These are phyloP conservation scores for Penicillium bialowiezense DNA, from an alignment of 495 filamentous ascomycete species.

Conservation along the genomic window DNA sequence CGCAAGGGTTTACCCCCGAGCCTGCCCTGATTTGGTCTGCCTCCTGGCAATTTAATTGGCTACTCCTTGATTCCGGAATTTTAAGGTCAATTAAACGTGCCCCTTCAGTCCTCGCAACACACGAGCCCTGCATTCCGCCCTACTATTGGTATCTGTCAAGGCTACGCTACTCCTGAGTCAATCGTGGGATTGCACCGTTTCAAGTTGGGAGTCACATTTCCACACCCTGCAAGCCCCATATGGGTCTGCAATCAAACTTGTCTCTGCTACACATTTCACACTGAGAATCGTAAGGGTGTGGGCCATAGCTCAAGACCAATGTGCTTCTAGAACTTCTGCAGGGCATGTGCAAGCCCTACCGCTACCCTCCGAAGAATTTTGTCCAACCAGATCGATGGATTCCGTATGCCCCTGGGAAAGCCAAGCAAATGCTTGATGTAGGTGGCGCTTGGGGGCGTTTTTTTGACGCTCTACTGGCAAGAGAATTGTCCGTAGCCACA, in stretches of 20 bases:
- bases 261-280: not conserved
- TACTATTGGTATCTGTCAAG: conserved; percentile 15
- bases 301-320: not conserved
- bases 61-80: conserved; percentile 6
- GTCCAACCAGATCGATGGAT: not conserved
- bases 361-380: not conserved
- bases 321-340: conserved; percentile 2
- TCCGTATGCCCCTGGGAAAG: not conserved
- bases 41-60: conserved; percentile 12
- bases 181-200: not conserved
- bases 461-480: not conserved
- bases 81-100: conserved; percentile 12
- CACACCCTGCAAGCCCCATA: not conserved
- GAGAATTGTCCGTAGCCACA: not conserved
- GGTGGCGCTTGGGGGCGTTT: not conserved
- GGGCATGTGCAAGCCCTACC: not conserved
- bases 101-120: conserved; percentile 10
- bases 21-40: not conserved
- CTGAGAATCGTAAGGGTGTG: not conserved
- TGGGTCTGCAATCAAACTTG: not conserved
- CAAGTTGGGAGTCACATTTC: not conserved
- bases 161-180: conserved; percentile 5
- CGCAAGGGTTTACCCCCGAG: conserved; percentile 16
- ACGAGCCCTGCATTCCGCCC: conserved; percentile 22
- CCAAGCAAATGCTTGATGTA: not conserved